Evolutionary conservation across 2,329 filamentous ascomycete species (phyloP).

Genomic region (Capronia americana): DNA sequence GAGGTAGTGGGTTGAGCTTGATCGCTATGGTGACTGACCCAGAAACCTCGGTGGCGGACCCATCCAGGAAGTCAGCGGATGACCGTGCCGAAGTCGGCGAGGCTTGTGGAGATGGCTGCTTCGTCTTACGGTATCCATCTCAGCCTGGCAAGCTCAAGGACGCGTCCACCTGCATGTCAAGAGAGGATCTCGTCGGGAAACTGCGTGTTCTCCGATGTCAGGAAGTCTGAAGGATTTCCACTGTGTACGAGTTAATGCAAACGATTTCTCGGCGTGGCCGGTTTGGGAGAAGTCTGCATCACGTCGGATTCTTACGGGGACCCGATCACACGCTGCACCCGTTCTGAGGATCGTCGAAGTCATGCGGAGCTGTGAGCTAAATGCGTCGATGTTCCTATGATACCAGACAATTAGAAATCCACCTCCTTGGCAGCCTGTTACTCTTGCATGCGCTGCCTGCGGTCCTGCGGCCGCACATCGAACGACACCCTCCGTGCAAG

Average conservation of each 20-base stretch:
- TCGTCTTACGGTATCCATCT: not conserved
- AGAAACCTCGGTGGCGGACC: not conserved
- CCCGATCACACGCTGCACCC: not conserved
- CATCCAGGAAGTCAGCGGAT: not conserved
- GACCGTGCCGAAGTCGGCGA: not conserved
- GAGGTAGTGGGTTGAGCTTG: not conserved
- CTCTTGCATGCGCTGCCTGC: not conserved
- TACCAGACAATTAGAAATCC: not conserved
- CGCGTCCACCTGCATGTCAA: not conserved
- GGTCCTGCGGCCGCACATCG: not conserved
- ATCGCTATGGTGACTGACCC: not conserved
- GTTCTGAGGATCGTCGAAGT: not conserved
- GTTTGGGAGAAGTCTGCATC: too few relatives aligned
- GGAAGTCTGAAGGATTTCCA: not conserved
- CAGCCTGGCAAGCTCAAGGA: not conserved
- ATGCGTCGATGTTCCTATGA: not conserved
- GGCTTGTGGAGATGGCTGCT: not conserved
- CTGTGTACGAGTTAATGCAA: not conserved
- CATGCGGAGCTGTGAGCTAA: not conserved
- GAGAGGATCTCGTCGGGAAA: not conserved
- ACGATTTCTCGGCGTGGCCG: not conserved
- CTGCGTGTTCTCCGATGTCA: not conserved
- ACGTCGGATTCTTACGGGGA: too few relatives aligned
- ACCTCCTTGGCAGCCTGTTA: not conserved
- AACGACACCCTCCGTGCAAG: not conserved